phyloP scores from a whole-genome alignment of 306 rosid species.

The Leucaena leucocephala region DNA sequence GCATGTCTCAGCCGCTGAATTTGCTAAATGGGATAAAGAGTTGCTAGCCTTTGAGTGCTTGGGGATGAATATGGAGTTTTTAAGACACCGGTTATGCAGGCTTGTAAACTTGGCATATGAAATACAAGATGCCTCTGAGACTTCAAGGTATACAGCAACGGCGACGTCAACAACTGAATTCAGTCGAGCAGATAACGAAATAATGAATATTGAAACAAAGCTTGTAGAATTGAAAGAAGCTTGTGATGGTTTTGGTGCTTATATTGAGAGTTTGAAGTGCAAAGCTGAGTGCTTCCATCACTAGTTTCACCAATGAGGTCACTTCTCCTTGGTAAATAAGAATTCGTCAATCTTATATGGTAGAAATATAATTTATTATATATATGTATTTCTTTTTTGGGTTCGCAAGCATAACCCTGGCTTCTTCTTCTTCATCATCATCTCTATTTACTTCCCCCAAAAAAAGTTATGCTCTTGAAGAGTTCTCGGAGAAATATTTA shows the following conservation, averaged over 20 bases:
- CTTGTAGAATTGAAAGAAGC: slow-evolving; percentile 73
- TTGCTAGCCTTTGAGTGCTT: slow-evolving; percentile 67
- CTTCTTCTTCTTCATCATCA: background rate
- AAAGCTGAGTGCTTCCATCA: slow-evolving; percentile 57
- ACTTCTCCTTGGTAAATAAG: slow-evolving; percentile 62
- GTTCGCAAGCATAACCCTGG: background rate
- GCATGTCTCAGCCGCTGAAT: slow-evolving; percentile 53
- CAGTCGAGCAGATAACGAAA: slow-evolving; percentile 50
- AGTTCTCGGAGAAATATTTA: background rate
- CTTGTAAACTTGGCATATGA: slow-evolving; percentile 63
- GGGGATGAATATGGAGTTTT: slow-evolving; percentile 83
- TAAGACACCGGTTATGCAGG: slow-evolving; percentile 54
- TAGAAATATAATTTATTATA: slow-evolving; percentile 11
- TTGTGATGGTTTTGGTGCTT: slow-evolving; percentile 59
- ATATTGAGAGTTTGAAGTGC: slow-evolving; percentile 58
- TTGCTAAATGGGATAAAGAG: slow-evolving; percentile 68
- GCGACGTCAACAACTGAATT: slow-evolving; percentile 46
- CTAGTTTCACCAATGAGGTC: slow-evolving; percentile 56
- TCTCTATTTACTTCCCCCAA: background rate
- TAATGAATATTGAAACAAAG: slow-evolving; percentile 65
- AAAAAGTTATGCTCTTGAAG: background rate
- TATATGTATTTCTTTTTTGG: background rate
- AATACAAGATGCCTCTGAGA: slow-evolving; percentile 44
- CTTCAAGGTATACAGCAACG: slow-evolving; percentile 41
- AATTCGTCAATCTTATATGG: background rate